Evolutionary conservation across 768 basidiomycete genomes (phyloP), one percentile per base, ranked within the genome.

Genomic region (Suillus discolor): DNA sequence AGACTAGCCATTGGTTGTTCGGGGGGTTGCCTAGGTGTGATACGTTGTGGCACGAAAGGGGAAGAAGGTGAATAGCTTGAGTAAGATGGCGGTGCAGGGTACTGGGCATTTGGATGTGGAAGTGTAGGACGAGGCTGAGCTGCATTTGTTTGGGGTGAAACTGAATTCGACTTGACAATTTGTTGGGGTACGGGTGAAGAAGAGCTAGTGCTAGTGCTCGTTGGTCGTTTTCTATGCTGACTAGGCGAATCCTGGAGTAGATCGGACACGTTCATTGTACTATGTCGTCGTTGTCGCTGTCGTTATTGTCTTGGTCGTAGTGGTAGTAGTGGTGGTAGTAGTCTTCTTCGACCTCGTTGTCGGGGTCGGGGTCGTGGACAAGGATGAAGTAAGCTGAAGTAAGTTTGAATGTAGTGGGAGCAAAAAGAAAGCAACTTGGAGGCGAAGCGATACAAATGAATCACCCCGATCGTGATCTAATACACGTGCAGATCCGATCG

Each of bases 201-300:
- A 66, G 70, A 65, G 62, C 72, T 68, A 39, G 73, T 65, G 78
- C 67, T 38, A 6, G 44, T 20, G 4, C 18, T 49, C 71, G 72
- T 69, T 13, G 78, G 67, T 4, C 71, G 71, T 71, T 79, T 71
- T 25, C 79, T 69, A 71, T 84, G 84, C 70, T 88, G 88, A 0
- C 88, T 89, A 59, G 89, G 89, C 0, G 89, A 86, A 75, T 89
- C 88, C 69, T 90, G 88, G 31, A 91, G 79, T 64, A 91, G 83
- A 72, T 81, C 85, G 28, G 86, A 85, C 69, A 91, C 87, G 77
- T 91, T 89, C 89, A 91, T 91, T 8, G 20, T 41, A 41, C 39
- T 16, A 25, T 9, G 42, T 20, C 2, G 9, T 6, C 1, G 55
- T 57, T 25, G 34, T 55, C 0, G 16, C 20, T 3, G 13, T 8